Evolutionary conservation across 805 yeast genomes (phyloP).

Genomic region (Saturnispora sanitii): DNA sequence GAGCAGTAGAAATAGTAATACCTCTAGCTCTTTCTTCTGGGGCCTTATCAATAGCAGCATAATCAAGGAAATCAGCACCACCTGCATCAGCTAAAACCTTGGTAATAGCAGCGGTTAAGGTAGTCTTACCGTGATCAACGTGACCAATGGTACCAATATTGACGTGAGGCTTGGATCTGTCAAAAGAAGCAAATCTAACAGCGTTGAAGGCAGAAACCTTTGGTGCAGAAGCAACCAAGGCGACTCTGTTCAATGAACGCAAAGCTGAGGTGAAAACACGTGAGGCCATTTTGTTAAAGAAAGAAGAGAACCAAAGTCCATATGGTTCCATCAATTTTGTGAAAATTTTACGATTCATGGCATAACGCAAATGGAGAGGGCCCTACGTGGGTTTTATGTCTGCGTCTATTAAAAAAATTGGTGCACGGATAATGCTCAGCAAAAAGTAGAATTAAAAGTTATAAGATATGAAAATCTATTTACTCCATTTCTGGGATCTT

Average conservation of each 20-base stretch:
- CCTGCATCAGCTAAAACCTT: conserved; percentile 82
- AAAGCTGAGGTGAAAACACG: conserved; percentile 24
- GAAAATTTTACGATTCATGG: conserved; percentile 1
- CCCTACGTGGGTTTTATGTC: background rate
- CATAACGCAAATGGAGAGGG: too few species aligned
- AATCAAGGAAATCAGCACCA: conserved; percentile 90
- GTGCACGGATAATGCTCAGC: background rate
- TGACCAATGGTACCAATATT: conserved; percentile 98
- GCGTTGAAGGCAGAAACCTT: conserved; percentile 14
- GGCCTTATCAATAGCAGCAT: conserved; percentile 88
- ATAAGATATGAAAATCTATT: background rate
- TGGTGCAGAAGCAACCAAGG: conserved; percentile 15
- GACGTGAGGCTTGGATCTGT: conserved; percentile 93
- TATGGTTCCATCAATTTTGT: background rate
- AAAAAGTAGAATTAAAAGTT: background rate
- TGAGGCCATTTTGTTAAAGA: conserved; percentile 21
- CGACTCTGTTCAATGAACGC: conserved; percentile 22
- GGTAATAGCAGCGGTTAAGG: conserved; percentile 97
- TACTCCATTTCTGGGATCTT: background rate
- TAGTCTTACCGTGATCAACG: conserved; percentile 98
- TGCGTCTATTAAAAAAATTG: too few species aligned
- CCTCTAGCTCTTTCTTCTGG: conserved; percentile 99
- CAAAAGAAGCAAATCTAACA: conserved; percentile 56
- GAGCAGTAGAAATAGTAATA: conserved; percentile 96
- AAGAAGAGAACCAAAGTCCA: background rate